A percentile compares a stretch with the other conserved stretches of the same genome.
Conservation (phyloP, 495 filamentous ascomycete genomes). For the Gamarada debralockiae region DNA sequence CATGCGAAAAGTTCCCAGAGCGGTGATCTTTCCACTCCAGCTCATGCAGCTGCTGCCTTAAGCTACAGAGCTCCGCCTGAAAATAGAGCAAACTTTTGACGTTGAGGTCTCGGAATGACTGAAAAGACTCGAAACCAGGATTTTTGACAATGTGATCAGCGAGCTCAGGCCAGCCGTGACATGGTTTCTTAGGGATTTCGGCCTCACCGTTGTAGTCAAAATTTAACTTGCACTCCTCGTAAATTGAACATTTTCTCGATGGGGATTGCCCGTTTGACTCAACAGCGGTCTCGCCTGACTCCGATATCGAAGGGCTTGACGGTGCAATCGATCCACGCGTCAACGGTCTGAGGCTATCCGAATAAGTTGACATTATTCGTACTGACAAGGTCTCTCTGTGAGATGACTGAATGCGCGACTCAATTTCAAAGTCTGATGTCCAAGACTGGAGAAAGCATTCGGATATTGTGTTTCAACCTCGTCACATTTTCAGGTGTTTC, state of each 20-base stretch:
- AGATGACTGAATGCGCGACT: too few species aligned
- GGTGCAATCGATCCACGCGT: too few species aligned
- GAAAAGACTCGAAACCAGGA: constrained; percentile 25
- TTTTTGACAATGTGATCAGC: constrained; percentile 20
- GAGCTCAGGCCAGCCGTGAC: constrained; percentile 26
- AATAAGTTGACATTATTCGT: too few species aligned
- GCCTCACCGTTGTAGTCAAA: not conserved
- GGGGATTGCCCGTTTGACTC: not conserved
- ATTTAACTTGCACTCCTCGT: not conserved
- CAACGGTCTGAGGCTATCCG: too few species aligned
- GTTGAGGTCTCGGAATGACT: constrained; percentile 26
- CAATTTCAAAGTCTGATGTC: too few species aligned
- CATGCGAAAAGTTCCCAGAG: not conserved
- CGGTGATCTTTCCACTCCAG: constrained; percentile 1
- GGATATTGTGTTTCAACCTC: too few species aligned
- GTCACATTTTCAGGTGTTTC: too few species aligned
- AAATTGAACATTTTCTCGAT: not conserved
- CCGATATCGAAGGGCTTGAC: too few species aligned
- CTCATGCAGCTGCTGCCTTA: constrained; percentile 2
- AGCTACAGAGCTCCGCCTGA: constrained; percentile 19
- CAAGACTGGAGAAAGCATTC: too few species aligned
- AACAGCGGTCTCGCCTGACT: too few species aligned
- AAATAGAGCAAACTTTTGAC: constrained; percentile 32
- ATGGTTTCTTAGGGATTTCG: not conserved
- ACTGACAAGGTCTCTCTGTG: too few species aligned